A percentile compares a stretch with the other conserved stretches of the same genome.
These are phyloP conservation scores for Arabis alpina DNA, from an alignment of 345 rosid genomes.

Conservation along the genomic window DNA sequence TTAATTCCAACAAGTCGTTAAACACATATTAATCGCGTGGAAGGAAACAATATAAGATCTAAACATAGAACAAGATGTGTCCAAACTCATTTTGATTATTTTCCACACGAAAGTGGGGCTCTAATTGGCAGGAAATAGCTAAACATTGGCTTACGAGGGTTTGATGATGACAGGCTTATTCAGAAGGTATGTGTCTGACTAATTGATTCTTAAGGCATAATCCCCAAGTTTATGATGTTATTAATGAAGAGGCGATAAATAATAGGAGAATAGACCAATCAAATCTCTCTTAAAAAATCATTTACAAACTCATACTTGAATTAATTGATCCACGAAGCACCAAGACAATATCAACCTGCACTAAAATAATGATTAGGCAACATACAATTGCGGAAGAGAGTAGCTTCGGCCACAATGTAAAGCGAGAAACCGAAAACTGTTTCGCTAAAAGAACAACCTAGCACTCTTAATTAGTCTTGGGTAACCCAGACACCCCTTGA, in stretches of 20 bases:
- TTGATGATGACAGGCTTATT: constrained; percentile 53
- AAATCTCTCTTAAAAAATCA: not conserved
- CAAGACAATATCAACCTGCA: constrained; percentile 85
- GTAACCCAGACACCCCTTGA: constrained; percentile 23
- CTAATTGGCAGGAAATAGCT: constrained; percentile 25
- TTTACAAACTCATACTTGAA: constrained; percentile 58
- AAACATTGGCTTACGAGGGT: constrained; percentile 13
- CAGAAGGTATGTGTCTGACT: constrained; percentile 67
- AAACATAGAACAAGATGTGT: not conserved
- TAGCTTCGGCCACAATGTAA: constrained; percentile 13
- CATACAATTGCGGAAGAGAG: constrained; percentile 5
- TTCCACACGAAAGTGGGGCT: constrained; percentile 12
- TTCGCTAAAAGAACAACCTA: constrained; percentile 16
- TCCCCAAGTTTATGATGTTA: constrained; percentile 54
- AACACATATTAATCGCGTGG: constrained; percentile 16
- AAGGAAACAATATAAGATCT: constrained; percentile 3
- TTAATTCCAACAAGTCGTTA: not conserved
- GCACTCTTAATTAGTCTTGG: constrained; percentile 7
- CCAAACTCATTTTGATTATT: constrained; percentile 20
- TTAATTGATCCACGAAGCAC: constrained; percentile 72
- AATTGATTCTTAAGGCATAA: constrained; percentile 76
- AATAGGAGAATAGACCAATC: constrained; percentile 8
- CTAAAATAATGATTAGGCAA: constrained; percentile 26
- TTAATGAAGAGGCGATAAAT: constrained; percentile 42
- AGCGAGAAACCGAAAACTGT: not conserved